Evolutionary conservation across 2,329 filamentous ascomycete genomes (phyloP), one percentile per base, ranked within the genome.

Genomic region (Hyphodiscus sp.): DNA sequence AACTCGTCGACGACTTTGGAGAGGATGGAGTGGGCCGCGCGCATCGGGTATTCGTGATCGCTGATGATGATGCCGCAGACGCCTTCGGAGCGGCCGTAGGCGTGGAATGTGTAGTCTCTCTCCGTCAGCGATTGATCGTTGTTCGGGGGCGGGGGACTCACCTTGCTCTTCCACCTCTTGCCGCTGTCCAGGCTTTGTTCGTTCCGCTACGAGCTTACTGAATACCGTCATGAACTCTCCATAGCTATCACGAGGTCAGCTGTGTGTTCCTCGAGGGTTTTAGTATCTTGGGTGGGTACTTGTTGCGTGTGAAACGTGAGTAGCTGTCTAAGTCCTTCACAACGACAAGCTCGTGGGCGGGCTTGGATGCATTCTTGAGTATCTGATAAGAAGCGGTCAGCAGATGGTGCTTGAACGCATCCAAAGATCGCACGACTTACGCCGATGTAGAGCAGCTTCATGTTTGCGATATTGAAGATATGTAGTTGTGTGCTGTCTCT

Each of bases 1-100:
- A 96, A 96, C 70, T 95, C 90, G 71, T 96, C 89, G 70, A 91
- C 76, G 52, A 94, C 79, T 71, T 96, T 95, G 68, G 84, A 86
- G 62, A 96, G 83, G 51, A 96, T 79, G 71, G 90, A 86, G 70
- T 96, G 91, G 20, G 91, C 91, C 20, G 91, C 89, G 9, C 92
- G 78, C 38, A 80, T 77, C 46, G 87, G 86, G 71, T 91, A 91
- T 64, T 85, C 80, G 66, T 85, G 80, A 66, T 90, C 85, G 58
- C 82, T 85, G 68, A 91, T 90, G 66, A 91, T 85, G 70, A 91
- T 83, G 63, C 84, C 86, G 63, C 83, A 84, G 63, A 91, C 74
- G 62, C 87, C 87, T 71, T 90, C 80, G 62, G 84, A 86, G 60
- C 85, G 84, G 58, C 79, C 82, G 73, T 91, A 91, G 65, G 83